Conservation (phyloP, 2,329 filamentous ascomycete species). For the Fusarium verrucosum region DNA sequence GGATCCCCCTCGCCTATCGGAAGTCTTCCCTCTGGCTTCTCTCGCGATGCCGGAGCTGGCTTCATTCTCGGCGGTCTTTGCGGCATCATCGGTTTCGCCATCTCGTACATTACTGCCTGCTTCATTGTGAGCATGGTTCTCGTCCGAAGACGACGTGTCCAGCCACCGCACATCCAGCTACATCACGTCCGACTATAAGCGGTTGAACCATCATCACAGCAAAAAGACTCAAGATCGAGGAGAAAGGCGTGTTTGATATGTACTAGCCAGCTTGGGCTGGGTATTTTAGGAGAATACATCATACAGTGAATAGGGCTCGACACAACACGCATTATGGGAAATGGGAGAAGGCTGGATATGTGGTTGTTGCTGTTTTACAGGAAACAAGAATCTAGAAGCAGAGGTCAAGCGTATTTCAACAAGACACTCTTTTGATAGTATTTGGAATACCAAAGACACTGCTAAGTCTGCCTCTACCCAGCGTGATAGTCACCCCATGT, state of each 20-base stretch:
- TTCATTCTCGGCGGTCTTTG: constrained; percentile 21
- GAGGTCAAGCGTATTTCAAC: no score
- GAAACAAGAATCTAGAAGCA: neutral
- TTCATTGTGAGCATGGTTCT: constrained; percentile 1
- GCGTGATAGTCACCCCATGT: no score
- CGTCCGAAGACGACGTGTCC: neutral
- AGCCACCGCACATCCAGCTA: no score
- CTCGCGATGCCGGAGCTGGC: constrained; percentile 18
- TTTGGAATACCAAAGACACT: no score
- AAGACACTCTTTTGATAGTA: neutral
- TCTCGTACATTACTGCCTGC: constrained; percentile 18
- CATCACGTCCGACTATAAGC: no score
- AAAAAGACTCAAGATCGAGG: neutral
- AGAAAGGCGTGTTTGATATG: neutral
- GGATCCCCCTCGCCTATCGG: neutral
- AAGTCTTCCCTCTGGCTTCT: neutral
- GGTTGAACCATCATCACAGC: neutral
- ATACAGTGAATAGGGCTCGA: no score
- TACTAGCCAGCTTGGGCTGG: neutral
- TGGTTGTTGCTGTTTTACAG: no score
- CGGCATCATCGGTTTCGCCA: constrained; percentile 18
- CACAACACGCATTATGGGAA: no score
- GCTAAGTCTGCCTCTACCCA: no score
- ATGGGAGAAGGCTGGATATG: neutral
- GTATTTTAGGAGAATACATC: neutral